These are phyloP conservation scores for Glutinoglossum americanum DNA, from an alignment of 495 filamentous ascomycete genomes.

Conservation along the genomic window DNA sequence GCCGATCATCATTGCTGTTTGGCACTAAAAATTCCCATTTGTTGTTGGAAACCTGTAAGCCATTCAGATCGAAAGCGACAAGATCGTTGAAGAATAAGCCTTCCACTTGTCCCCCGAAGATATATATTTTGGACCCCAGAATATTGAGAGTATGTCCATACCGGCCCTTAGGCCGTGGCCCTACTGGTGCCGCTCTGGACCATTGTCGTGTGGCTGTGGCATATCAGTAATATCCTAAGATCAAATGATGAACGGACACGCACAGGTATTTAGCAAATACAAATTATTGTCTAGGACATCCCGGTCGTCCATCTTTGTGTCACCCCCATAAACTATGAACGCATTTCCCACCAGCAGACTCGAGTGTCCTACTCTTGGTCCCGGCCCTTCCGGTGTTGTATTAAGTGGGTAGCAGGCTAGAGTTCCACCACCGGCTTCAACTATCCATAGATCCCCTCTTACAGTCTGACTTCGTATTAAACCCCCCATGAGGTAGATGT, in stretches of 20 bases:
- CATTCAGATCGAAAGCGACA: conserved; percentile 90
- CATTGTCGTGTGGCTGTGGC: conserved; percentile 79
- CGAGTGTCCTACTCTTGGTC: conserved; percentile 85
- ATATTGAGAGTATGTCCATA: conserved; percentile 97
- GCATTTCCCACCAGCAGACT: conserved; percentile 93
- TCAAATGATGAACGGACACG: conserved; percentile 15
- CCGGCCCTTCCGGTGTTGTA: conserved; percentile 83
- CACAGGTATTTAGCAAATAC: conserved; percentile 95
- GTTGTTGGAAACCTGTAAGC: conserved; percentile 67
- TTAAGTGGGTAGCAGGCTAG: conserved; percentile 79
- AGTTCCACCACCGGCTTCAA: conserved; percentile 65
- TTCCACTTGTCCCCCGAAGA: conserved; percentile 96
- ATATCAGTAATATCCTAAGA: not conserved
- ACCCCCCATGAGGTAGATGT: conserved; percentile 96
- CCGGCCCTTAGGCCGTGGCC: conserved; percentile 63
- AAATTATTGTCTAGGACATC: conserved; percentile 87
- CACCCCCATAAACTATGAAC: conserved; percentile 96
- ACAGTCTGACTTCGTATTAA: conserved; percentile 84
- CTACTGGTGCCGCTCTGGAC: conserved; percentile 76
- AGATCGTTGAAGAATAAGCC: conserved; percentile 96
- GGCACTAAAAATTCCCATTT: conserved; percentile 80
- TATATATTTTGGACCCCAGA: conserved; percentile 82
- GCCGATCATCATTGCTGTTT: conserved; percentile 47
- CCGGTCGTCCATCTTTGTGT: conserved; percentile 86
- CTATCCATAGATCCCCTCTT: conserved; percentile 94